phyloP scores from a whole-genome alignment of 2,329 filamentous ascomycete genomes.

The Ophiostoma sp. region DNA sequence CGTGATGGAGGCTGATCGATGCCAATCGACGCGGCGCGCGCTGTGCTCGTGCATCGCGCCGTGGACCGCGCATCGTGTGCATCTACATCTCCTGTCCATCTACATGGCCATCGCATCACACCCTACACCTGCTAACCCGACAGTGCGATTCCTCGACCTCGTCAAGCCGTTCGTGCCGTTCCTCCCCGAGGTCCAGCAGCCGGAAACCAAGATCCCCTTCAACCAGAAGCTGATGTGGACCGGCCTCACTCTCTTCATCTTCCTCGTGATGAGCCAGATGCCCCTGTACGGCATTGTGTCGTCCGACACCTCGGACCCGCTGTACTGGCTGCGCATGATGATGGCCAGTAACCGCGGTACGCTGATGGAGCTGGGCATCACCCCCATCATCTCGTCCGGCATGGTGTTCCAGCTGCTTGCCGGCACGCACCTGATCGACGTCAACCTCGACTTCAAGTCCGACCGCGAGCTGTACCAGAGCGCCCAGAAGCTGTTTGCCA shows the following conservation, averaged over 20 bases:
- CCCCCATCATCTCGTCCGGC: constrained; percentile 97
- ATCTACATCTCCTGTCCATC: background rate
- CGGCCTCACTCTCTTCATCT: constrained; percentile 90
- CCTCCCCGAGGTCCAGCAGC: constrained; percentile 97
- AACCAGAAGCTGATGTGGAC: constrained; percentile 98
- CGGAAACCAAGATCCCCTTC: constrained; percentile 97
- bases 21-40: background rate
- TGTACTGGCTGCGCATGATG: constrained; percentile 99
- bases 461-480: constrained; percentile 99
- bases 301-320: constrained; percentile 93
- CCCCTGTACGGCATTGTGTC: constrained; percentile 98
- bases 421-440: constrained; percentile 98
- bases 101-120: background rate
- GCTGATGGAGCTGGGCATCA: constrained; percentile 93
- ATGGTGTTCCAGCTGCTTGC: constrained; percentile 99
- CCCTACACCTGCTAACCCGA: background rate
- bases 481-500: constrained; percentile 96
- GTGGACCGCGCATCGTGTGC: background rate
- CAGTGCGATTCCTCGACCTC: constrained; percentile 98
- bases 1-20: background rate
- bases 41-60: background rate
- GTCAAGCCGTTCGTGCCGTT: constrained; percentile 99
- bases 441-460: constrained; percentile 99
- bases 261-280: constrained; percentile 99
- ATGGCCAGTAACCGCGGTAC: constrained; percentile 97